phyloP scores from a whole-genome alignment of 495 filamentous ascomycete genomes.

The Podospora appendiculata region DNA sequence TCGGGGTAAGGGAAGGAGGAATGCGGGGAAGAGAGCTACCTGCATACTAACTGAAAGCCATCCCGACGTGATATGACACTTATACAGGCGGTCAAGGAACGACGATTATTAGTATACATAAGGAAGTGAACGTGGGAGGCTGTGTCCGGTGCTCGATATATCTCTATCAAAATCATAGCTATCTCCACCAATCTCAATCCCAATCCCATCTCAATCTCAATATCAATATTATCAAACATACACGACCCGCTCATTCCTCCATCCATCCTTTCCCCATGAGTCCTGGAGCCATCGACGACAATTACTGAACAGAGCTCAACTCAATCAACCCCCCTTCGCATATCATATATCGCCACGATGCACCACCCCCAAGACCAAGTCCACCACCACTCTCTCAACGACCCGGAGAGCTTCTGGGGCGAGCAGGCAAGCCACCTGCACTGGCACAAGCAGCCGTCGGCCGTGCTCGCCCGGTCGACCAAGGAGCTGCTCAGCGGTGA shows the following conservation, averaged over 20 bases:
- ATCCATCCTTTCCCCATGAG: too few relatives aligned
- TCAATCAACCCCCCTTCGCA: too few relatives aligned
- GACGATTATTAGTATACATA: too few relatives aligned
- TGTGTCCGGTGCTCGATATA: too few relatives aligned
- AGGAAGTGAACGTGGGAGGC: too few relatives aligned
- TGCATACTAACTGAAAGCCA: neutral
- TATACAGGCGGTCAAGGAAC: too few relatives aligned
- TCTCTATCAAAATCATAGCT: too few relatives aligned
- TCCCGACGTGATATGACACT: neutral
- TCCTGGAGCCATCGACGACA: neutral
- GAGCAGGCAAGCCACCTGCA: slow-evolving; percentile 64
- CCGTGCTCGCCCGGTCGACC: slow-evolving; percentile 31
- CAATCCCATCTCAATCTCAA: too few relatives aligned
- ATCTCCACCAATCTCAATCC: too few relatives aligned
- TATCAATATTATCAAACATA: too few relatives aligned
- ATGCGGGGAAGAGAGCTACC: slow-evolving; percentile 2
- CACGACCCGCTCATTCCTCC: too few relatives aligned
- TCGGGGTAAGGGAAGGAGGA: slow-evolving; percentile 6
- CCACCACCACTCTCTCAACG: slow-evolving; percentile 44
- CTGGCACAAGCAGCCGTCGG: slow-evolving; percentile 68
- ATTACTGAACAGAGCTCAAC: neutral
- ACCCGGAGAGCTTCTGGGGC: slow-evolving; percentile 71
- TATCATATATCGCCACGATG: neutral
- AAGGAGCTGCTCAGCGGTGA: slow-evolving; percentile 33
- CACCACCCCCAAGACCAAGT: slow-evolving; percentile 40